Evolutionary conservation across 257 asterid species (phyloP).

Genomic region (Plantago elongata): DNA sequence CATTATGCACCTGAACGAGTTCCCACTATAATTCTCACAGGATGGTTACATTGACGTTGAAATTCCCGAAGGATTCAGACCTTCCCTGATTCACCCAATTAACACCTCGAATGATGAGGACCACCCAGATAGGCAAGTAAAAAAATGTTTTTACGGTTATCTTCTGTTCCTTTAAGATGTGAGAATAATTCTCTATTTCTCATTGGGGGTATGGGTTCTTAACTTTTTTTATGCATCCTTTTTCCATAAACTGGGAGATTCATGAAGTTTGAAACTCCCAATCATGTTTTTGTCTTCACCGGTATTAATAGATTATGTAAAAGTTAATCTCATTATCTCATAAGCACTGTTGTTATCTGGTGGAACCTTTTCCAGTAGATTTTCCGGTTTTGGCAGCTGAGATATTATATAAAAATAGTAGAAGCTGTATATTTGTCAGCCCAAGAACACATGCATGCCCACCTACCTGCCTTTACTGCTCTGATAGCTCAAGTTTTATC

Average conservation of each 20-base stretch:
- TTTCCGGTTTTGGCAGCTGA: too few relatives aligned
- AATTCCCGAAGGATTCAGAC: slow-evolving; percentile 48
- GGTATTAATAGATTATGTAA: neutral
- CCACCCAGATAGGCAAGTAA: slow-evolving; percentile 6
- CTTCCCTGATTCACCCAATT: slow-evolving; percentile 27
- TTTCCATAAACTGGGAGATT: neutral
- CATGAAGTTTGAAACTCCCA: neutral
- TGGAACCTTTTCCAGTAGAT: too few relatives aligned
- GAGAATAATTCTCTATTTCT: neutral
- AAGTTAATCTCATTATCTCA: neutral
- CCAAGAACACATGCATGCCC: too few relatives aligned
- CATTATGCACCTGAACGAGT: slow-evolving; percentile 13
- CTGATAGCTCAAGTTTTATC: neutral
- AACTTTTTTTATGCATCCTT: neutral
- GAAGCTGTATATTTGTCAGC: too few relatives aligned
- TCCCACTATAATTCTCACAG: slow-evolving; percentile 34
- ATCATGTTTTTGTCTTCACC: neutral
- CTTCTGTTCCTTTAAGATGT: neutral
- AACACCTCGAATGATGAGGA: slow-evolving; percentile 18
- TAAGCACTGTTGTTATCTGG: neutral
- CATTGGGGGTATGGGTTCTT: neutral
- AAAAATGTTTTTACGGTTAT: neutral
- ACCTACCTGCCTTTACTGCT: too few relatives aligned
- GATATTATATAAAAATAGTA: too few relatives aligned
- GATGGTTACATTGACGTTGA: slow-evolving; percentile 51